These are phyloP conservation scores for Coemansia sp. DNA, from an alignment of 192 early-diverging fungal genomes.

Conservation along the genomic window DNA sequence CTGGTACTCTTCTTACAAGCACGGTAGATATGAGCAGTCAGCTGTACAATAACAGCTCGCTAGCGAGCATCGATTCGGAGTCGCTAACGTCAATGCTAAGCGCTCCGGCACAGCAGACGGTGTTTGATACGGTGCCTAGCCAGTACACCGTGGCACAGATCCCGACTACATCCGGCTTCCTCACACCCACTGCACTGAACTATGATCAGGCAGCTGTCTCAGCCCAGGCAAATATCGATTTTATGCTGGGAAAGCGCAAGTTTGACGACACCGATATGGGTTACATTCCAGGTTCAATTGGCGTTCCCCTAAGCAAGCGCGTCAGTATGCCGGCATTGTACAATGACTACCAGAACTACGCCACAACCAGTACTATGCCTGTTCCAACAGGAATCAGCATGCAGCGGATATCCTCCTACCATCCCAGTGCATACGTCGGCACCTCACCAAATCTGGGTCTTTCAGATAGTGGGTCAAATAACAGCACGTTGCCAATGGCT, in stretches of 20 bases:
- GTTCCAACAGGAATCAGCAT: slow-evolving; percentile 19
- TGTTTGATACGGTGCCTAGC: neutral
- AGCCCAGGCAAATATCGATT: slow-evolving; percentile 4
- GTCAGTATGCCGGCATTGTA: slow-evolving; percentile 43
- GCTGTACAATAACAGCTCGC: slow-evolving; percentile 10
- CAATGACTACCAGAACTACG: slow-evolving; percentile 3
- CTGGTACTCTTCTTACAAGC: neutral
- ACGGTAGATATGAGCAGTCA: slow-evolving; percentile 6
- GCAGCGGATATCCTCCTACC: slow-evolving; percentile 45
- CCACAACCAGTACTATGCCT: slow-evolving; percentile 13
- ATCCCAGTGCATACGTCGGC: slow-evolving; percentile 9
- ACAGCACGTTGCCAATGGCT: neutral
- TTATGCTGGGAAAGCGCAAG: slow-evolving; percentile 29
- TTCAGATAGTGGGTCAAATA: neutral
- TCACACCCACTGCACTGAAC: slow-evolving; percentile 7
- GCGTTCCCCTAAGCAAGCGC: slow-evolving; percentile 41
- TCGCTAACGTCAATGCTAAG: slow-evolving; percentile 15
- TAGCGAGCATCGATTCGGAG: slow-evolving; percentile 11
- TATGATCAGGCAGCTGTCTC: slow-evolving; percentile 8
- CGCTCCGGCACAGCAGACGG: slow-evolving; percentile 5
- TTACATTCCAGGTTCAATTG: slow-evolving; percentile 12
- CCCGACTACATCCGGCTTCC: slow-evolving; percentile 4
- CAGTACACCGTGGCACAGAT: neutral
- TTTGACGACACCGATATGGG: slow-evolving; percentile 10
- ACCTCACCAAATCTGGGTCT: neutral